Base-by-base conservation (phyloP, 352 stramenopile species). In the Globisporangium spiculum region DNA sequence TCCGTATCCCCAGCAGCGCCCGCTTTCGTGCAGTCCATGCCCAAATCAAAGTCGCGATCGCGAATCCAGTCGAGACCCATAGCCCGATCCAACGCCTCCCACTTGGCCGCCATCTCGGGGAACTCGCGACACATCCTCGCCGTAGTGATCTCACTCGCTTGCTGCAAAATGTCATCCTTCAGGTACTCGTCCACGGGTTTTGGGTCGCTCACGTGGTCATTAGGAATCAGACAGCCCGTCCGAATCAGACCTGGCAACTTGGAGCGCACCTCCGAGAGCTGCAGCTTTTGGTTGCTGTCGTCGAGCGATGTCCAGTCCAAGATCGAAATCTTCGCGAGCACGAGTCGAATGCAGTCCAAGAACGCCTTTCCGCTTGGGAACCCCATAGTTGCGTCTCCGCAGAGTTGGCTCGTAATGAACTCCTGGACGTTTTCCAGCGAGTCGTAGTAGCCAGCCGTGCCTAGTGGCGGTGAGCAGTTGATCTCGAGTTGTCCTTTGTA, bases 261-360 rank as follows among this genome's bases (percentile, higher is more conserved):
- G 0, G 72, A 74, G 9, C 60, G 74, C 18, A 88, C 56, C 59
- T 93, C 85, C 4, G 77, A 71, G 9, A 93, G 48, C 55, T 89
- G 79, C 30, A 91, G 79, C 54, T 64, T 72, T 7, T 81, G 63
- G 2, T 77, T 75, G 32, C 71, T 91, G 36, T 88, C 79, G 18
- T 91, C 81, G 16, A 91, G 67, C 18, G 78, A 78, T 44, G 86
- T 94, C 84, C 86, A 94, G 65, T 92, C 86, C 48, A 94, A 58
- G 30, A 91, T 89, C 18, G 81, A 83, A 3, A 94, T 88, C 68
- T 94, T 94, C 4, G 86, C 79, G 12, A 94, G 55, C 22, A 92
- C 71, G 46, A 91, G 74, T 1, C 82, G 79, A 60, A 94, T 75
- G 62, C 83, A 94, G 53, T 94, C 81, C 24, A 89, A 71, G 61